Percentiles rank a stretch among this genome's conserved stretches.
Conservation (phyloP, 805 yeast genomes). For the Cyberlindnera petersonii region DNA sequence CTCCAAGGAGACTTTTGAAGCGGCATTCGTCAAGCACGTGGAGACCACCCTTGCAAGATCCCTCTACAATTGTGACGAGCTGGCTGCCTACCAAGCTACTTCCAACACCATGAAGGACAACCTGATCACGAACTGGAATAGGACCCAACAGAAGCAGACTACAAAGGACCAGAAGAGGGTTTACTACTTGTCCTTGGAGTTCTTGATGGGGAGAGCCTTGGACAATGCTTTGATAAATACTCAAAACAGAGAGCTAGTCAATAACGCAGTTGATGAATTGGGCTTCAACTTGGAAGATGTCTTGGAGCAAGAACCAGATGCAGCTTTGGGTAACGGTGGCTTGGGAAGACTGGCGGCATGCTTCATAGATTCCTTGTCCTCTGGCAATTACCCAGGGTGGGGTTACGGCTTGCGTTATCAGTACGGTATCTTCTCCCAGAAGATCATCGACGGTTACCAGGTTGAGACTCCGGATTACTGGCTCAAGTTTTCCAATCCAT, state of each 20-base stretch:
- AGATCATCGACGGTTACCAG: slow-evolving; percentile 87
- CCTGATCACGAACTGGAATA: slow-evolving; percentile 82
- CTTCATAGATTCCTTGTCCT: slow-evolving; percentile 82
- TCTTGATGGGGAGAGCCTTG: slow-evolving; percentile 91
- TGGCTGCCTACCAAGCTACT: slow-evolving; percentile 91
- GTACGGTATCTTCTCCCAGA: slow-evolving; percentile 90
- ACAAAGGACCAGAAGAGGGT: slow-evolving; percentile 79
- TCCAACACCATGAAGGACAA: slow-evolving; percentile 76
- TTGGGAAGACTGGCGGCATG: slow-evolving; percentile 93
- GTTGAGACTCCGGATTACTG: slow-evolving; percentile 94
- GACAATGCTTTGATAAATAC: slow-evolving; percentile 90
- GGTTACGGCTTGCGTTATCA: slow-evolving; percentile 93
- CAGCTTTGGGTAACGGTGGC: slow-evolving; percentile 95
- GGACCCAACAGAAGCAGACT: slow-evolving; percentile 88
- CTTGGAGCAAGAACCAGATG: slow-evolving; percentile 84
- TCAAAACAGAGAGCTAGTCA: slow-evolving; percentile 57
- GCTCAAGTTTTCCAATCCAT: slow-evolving; percentile 84
- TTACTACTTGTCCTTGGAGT: slow-evolving; percentile 83
- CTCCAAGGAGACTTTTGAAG: slow-evolving; percentile 56
- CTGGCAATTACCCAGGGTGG: slow-evolving; percentile 91
- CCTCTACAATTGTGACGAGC: slow-evolving; percentile 83
- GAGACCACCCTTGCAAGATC: slow-evolving; percentile 91
- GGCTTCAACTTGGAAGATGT: slow-evolving; percentile 89
- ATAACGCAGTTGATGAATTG: slow-evolving; percentile 56
- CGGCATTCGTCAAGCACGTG: slow-evolving; percentile 74